Conservation (phyloP, 2,329 filamentous ascomycete genomes). For the Fusarium foetens region DNA sequence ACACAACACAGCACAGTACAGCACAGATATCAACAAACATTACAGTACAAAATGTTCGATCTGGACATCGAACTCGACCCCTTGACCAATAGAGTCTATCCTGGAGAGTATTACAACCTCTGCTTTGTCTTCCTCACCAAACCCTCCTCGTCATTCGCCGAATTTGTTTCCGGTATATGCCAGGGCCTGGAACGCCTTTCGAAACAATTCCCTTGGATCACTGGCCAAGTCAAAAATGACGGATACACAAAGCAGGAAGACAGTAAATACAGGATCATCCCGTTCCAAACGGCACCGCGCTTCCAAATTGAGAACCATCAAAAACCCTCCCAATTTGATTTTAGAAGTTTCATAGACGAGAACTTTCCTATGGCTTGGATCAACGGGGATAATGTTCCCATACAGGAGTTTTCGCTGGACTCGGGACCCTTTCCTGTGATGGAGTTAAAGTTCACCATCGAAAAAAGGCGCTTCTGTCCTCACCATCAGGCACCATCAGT, state of each 20-base stretch:
- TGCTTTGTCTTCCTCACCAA: neutral
- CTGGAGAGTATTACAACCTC: neutral
- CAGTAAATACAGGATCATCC: neutral
- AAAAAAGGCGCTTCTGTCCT: neutral
- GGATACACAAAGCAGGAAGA: neutral
- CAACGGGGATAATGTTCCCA: neutral
- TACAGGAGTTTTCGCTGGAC: neutral
- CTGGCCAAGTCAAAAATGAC: neutral
- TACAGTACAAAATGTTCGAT: neutral
- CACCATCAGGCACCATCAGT: no score
- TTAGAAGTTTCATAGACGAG: neutral
- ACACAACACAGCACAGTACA: neutral
- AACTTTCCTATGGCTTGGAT: neutral
- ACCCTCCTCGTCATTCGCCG: rapidly evolving
- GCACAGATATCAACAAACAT: neutral
- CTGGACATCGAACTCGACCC: neutral
- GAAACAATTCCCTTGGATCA: neutral
- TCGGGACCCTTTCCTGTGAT: neutral
- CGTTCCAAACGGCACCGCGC: neutral
- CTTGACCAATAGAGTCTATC: neutral
- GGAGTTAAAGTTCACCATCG: neutral
- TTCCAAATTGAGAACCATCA: neutral
- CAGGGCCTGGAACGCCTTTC: neutral
- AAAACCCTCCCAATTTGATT: neutral
- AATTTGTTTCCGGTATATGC: neutral